These are phyloP conservation scores for Stephania cephalantha DNA, from an alignment of 164 flowering plant species.

Conservation along the genomic window DNA sequence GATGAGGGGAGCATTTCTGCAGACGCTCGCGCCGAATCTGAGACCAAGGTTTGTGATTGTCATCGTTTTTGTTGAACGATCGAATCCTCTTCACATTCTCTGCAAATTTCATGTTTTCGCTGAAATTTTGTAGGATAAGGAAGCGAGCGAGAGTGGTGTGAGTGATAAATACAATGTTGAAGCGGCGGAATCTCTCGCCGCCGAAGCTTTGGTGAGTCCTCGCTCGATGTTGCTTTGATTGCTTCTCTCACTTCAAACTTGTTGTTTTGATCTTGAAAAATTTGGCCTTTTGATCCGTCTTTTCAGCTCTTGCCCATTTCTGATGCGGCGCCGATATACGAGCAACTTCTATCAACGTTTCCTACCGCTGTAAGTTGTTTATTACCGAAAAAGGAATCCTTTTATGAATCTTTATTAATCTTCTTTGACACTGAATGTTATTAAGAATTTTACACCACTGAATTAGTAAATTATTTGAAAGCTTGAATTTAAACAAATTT, in stretches of 20 bases:
- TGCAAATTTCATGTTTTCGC: not conserved
- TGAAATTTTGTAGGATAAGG: constrained; percentile 14
- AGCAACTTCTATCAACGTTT: constrained; percentile 66
- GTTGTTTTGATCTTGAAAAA: not conserved
- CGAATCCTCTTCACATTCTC: not conserved
- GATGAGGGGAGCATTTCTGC: constrained; percentile 1
- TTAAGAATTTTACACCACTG: no score
- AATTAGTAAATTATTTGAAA: no score
- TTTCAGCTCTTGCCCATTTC: constrained; percentile 61
- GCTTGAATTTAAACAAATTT: no score
- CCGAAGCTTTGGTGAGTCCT: constrained; percentile 38
- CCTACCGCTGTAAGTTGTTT: constrained; percentile 75
- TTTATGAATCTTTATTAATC: not conserved
- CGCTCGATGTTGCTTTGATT: not conserved
- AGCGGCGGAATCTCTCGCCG: constrained; percentile 45
- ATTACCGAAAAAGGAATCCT: not conserved
- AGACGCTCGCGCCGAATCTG: constrained; percentile 7
- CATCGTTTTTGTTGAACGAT: not conserved
- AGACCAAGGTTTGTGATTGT: constrained; percentile 1
- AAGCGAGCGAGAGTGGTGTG: constrained; percentile 15
- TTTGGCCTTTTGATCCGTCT: not conserved
- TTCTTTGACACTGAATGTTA: not conserved
- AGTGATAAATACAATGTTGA: constrained; percentile 44
- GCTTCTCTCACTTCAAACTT: not conserved
- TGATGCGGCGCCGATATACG: constrained; percentile 77